Evolutionary conservation across 148 eudicot genomes (phyloP).

Genomic region (Dysphania ambrosioides): DNA sequence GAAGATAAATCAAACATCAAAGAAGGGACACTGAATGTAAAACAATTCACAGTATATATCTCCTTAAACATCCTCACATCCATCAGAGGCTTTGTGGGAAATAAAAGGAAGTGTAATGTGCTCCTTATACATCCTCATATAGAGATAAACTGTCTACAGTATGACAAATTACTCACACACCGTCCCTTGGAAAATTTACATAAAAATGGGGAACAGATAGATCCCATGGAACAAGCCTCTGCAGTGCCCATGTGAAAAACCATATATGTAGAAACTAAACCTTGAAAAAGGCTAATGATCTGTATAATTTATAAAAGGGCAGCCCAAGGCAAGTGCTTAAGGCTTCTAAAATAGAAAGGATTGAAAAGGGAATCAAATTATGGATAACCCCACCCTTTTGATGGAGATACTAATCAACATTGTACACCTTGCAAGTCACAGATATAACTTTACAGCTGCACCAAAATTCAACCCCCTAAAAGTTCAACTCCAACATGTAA

Average conservation of each 20-base stretch:
- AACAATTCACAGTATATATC: neutral
- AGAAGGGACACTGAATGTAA: neutral
- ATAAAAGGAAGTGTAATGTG: neutral
- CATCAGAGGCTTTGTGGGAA: neutral
- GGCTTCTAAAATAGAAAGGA: neutral
- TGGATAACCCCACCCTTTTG: neutral
- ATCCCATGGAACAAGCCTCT: neutral
- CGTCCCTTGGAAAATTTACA: neutral
- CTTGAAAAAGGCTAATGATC: neutral
- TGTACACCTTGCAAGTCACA: neutral
- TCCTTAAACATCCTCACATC: neutral
- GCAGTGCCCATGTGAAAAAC: neutral
- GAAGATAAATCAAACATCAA: slow-evolving; percentile 13
- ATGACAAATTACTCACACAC: neutral
- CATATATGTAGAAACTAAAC: neutral
- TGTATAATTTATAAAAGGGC: neutral
- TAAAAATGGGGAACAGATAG: neutral
- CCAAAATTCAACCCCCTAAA: neutral
- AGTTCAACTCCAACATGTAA: neutral
- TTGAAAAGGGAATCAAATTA: neutral
- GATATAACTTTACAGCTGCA: neutral
- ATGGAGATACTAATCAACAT: neutral
- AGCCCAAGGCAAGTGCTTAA: neutral
- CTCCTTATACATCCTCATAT: neutral
- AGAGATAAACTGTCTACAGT: neutral